phyloP scores from a whole-genome alignment of 768 basidiomycete species.

The Naganishia antarctica region DNA sequence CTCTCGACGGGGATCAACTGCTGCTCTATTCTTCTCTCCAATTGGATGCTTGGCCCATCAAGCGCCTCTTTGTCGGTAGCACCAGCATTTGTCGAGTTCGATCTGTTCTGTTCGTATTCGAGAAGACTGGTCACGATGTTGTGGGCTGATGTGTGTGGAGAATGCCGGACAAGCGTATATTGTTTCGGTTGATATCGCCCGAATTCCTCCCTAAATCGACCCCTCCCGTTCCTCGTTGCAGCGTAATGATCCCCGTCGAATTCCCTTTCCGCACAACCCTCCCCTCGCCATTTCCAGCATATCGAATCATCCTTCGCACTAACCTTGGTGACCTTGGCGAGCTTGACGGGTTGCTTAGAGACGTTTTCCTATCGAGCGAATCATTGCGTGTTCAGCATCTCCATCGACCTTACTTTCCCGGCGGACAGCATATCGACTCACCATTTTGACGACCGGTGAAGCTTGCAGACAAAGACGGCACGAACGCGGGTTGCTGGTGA shows the following conservation, averaged over 20 bases:
- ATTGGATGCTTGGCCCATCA: too few species aligned
- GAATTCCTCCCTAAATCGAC: too few species aligned
- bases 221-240: background rate
- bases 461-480: slow-evolving; percentile 19
- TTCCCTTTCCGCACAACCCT: background rate
- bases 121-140: too few species aligned
- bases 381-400: background rate
- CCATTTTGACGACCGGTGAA: slow-evolving; percentile 29
- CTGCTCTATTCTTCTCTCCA: too few species aligned
- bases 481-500: slow-evolving; percentile 21
- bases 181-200: too few species aligned
- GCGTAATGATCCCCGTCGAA: background rate
- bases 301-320: slow-evolving; percentile 7
- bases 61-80: too few species aligned
- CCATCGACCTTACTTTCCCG: background rate
- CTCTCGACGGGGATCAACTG: too few species aligned
- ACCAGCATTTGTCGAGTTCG: too few species aligned
- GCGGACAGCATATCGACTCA: background rate
- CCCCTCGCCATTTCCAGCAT: background rate
- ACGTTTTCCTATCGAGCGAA: slow-evolving; percentile 39
- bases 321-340: slow-evolving; percentile 96
- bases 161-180: too few species aligned
- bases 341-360: slow-evolving; percentile 68
- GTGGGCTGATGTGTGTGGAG: too few species aligned
- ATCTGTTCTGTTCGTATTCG: too few species aligned